phyloP scores from a whole-genome alignment of 163 green algal species.

The Scenedesmus sp. region DNA sequence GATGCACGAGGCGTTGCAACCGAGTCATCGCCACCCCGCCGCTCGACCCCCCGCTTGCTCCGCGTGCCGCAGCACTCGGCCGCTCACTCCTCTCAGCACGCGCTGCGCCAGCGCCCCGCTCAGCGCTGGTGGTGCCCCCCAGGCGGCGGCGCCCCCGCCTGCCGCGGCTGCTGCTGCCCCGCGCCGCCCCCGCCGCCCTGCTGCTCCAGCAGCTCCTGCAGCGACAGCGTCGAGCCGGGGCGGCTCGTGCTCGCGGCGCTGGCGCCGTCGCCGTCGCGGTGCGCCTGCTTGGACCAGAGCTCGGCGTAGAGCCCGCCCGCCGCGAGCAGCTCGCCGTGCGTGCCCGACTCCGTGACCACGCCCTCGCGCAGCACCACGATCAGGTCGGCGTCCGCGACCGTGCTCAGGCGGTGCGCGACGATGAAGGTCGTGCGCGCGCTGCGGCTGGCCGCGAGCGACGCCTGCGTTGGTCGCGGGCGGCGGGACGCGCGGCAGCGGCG shows the following conservation, averaged over 20 bases:
- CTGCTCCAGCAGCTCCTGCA: constrained; percentile 3
- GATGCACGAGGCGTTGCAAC: no score
- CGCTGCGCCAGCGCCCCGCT: no score
- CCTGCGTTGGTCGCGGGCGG: constrained; percentile 31
- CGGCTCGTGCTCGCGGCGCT: constrained; percentile 4
- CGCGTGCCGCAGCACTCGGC: no score
- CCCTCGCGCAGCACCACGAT: constrained; percentile 87
- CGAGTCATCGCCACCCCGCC: no score
- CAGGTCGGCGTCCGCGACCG: constrained; percentile 87
- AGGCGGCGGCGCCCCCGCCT: no score
- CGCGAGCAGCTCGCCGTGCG: constrained; percentile 55
- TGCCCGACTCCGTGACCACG: constrained; percentile 62
- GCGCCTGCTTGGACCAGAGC: constrained; percentile 46
- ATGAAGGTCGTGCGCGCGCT: constrained; percentile 84
- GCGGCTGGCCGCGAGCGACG: constrained; percentile 44
- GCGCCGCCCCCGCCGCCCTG: background rate
- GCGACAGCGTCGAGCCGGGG: background rate
- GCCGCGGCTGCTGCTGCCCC: constrained; percentile 16
- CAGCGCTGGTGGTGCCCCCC: no score
- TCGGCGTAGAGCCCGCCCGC: constrained; percentile 54
- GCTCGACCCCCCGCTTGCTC: no score
- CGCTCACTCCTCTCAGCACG: no score
- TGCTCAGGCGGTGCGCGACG: constrained; percentile 94
- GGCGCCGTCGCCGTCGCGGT: background rate
- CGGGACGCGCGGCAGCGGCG: no score